These are phyloP conservation scores for Melaleuca alternifolia DNA, from an alignment of 345 rosid genomes.

Conservation along the genomic window DNA sequence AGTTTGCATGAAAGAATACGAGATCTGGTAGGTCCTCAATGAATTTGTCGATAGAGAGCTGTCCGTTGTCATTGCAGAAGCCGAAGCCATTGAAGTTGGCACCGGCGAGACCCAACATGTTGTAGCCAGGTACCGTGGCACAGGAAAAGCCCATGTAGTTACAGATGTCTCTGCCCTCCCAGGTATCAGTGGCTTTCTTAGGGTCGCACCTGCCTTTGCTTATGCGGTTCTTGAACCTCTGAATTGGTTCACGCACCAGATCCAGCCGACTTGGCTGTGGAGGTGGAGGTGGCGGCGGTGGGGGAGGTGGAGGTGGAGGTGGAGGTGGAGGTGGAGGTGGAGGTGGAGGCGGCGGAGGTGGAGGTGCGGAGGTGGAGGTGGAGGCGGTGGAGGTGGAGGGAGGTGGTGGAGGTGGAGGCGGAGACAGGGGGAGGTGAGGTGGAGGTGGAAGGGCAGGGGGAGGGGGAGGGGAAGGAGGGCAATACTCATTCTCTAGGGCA, in stretches of 20 bases:
- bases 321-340: not conserved
- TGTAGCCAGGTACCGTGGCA: conserved; percentile 11
- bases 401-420: not conserved
- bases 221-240: conserved; percentile 13
- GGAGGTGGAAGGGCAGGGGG: not conserved
- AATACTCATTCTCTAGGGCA: not conserved
- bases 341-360: not conserved
- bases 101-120: conserved; percentile 7
- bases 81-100: conserved; percentile 22
- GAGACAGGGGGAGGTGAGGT: not conserved
- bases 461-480: conserved; percentile 5
- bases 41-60: conserved; percentile 11
- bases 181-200: not conserved
- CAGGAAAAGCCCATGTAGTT: conserved; percentile 19
- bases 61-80: conserved; percentile 1
- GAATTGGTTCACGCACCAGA: not conserved
- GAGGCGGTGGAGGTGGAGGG: not conserved
- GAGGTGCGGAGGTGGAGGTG: not conserved
- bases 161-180: conserved; percentile 23
- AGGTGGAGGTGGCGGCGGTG: not conserved
- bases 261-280: not conserved
- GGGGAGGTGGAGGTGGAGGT: not conserved
- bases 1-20: conserved; percentile 27
- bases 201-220: conserved; percentile 10
- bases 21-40: conserved; percentile 14